Evolutionary conservation across 208 protist species (phyloP), one percentile per base, ranked within the genome.

Genomic region (Wallacemonas rigidus): DNA sequence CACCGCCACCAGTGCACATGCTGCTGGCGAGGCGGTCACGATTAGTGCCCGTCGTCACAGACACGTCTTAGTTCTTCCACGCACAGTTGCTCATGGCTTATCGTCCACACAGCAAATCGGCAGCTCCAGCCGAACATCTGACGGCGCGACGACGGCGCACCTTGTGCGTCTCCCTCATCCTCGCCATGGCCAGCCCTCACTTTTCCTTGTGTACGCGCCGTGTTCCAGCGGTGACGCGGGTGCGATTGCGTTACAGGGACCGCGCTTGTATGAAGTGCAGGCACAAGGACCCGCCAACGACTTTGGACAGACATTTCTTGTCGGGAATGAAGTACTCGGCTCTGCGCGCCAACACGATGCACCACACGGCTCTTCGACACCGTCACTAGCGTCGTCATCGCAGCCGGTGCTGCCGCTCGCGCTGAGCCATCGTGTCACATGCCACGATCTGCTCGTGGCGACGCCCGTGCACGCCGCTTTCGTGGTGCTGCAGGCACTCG

Each of bases 391-490:
- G 14, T 8, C 7, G 14, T 14, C 47, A 51, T 51, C 47, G 47
- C 47, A 8, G 36, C 4, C 36, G 38, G 40, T 48, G 60, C 38
- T 65, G 40, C 60, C 60, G n/a, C 60, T 65, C 40, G 38, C 60
- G 40, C 60, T 65, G 11, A 65, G 60, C 17, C 60, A 65, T 2
- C 12, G 9, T 14, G 60, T 50, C 41, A 45, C 40, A 41, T 53
- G 60, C 40, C 7, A 36, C 6, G 60, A 65, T 44, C 58, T 71
- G 71, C 77, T 87, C 47, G 50, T 90, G 0, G 82, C 82, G 2
- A 91, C 84, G 39, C 86, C 89, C 26, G 55, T 94, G 57, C 79
- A 94, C 76, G 12, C 86, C n/a, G 86, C 77, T 1, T 94, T 87
- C 55, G 71, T 91, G 55, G 85, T 80, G 0, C 67, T 94, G n/a